Evolutionary conservation across 1,284 basidiomycete genomes (phyloP), one percentile per base, ranked within the genome.

Genomic region (Cryptococcus depauperatus): DNA sequence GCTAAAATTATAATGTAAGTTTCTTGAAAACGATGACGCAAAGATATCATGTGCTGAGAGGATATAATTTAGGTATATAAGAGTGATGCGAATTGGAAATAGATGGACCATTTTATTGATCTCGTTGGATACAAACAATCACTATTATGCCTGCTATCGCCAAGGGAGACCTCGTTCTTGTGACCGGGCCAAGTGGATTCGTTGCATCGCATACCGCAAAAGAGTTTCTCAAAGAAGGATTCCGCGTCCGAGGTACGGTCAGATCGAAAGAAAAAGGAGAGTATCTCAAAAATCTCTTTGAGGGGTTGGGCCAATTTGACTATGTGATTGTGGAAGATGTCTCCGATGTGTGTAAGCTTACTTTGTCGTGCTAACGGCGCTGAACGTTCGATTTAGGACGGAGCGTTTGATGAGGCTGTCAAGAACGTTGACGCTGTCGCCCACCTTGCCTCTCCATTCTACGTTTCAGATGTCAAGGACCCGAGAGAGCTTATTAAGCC

Each of bases 331-430:
- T 79, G 5, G 71, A 75, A 27, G 79, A 81, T 57, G 77, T 81
- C 56, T 74, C 73, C 21, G 69, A 74, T 65, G 75, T 77, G 43
- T 44, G 60, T 11, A 16, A 3, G 9, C 6, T 16, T 3, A 16
- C 11, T n/a, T 26, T 23, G n/a, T n/a, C n/a, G n/a, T n/a, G n/a
- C n/a, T n/a, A n/a, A 8, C 27, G 37, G 30, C 22, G 22, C 7
- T 37, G 10, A 22, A 21, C 46, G n/a, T 18, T 27, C 40, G 19
- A 44, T 6, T 19, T 27, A 78, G 77, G 74, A 77, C 16, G 79
- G 78, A 18, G 79, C 77, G 1, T 84, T 84, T 54, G 80, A 84
- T 57, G 76, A 80, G 35, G 80, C 79, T 1, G 79, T 83, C 28
- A 77, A 78, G 56, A 80, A 73, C 6, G 76, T 84, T 4, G 78